A percentile compares a stretch with the other conserved stretches of the same genome.
Conservation (phyloP, 148 eudicot species). For the Fagopyrum esculentum region DNA sequence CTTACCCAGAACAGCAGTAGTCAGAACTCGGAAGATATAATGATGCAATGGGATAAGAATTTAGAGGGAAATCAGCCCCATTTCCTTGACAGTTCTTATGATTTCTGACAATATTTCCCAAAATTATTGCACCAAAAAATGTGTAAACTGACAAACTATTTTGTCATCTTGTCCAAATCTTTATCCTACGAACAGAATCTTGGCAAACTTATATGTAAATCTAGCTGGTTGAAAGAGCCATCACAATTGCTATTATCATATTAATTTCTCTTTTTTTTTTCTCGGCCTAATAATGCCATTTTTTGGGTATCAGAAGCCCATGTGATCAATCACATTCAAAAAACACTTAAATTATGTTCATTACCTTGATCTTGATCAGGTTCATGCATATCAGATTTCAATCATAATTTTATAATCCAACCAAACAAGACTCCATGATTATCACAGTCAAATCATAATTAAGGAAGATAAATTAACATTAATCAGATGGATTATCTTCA, state of each 20-base stretch:
- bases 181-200: neutral
- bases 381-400: conserved; percentile 5
- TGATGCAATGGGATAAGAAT: too few species aligned
- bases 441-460: conserved; percentile 4
- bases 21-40: too few species aligned
- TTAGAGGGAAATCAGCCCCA: neutral
- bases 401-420: neutral
- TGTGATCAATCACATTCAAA: neutral
- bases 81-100: neutral
- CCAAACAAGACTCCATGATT: conserved; percentile 1
- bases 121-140: neutral
- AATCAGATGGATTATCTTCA: conserved; percentile 10
- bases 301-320: neutral
- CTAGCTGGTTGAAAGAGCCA: neutral
- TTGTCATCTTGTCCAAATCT: neutral
- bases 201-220: neutral
- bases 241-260: neutral
- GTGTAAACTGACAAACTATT: neutral
- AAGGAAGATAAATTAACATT: conserved; percentile 6
- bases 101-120: neutral
- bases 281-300: conserved; percentile 5
- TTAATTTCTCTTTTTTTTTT: neutral
- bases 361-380: neutral
- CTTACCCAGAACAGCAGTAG: too few species aligned
- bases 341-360: neutral